Evolutionary conservation across 208 protist species (phyloP).

Genomic region (Leishmania aethiopica): DNA sequence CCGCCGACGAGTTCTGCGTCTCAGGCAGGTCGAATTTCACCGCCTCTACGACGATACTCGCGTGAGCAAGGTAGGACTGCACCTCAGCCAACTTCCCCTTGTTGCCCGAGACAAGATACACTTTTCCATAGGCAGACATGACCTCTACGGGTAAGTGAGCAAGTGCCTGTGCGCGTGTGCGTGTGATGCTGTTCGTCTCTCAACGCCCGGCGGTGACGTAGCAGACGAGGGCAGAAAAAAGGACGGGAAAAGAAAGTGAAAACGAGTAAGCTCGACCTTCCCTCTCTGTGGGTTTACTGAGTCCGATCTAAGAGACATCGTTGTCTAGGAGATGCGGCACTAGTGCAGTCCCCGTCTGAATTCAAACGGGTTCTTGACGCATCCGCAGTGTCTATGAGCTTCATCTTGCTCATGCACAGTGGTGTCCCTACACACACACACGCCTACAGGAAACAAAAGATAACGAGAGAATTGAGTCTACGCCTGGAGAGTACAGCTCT

Average conservation of each 20-base stretch:
- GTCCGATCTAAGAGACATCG: background rate
- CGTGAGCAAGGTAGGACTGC: slow-evolving; percentile 61
- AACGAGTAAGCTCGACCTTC: background rate
- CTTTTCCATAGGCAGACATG: slow-evolving; percentile 24
- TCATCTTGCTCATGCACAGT: background rate
- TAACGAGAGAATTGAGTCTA: background rate
- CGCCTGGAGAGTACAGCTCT: background rate
- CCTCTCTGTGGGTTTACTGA: background rate
- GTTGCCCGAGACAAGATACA: slow-evolving; percentile 96
- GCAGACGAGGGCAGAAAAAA: background rate
- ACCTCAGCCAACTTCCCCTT: slow-evolving; percentile 97
- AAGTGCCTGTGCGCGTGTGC: background rate
- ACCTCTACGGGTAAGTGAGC: background rate
- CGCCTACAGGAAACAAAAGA: background rate
- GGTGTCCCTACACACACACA: background rate
- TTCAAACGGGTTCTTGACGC: background rate
- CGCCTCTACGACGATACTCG: slow-evolving; percentile 50
- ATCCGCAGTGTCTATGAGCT: background rate
- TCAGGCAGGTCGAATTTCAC: slow-evolving; percentile 92
- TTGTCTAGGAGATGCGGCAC: background rate
- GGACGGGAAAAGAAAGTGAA: background rate
- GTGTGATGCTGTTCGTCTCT: background rate
- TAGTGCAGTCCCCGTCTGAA: background rate
- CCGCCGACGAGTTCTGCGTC: slow-evolving; percentile 92
- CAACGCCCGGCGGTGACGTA: background rate